Evolutionary conservation across 805 yeast genomes (phyloP).

Genomic region (Zygosaccharomyces bisporus): DNA sequence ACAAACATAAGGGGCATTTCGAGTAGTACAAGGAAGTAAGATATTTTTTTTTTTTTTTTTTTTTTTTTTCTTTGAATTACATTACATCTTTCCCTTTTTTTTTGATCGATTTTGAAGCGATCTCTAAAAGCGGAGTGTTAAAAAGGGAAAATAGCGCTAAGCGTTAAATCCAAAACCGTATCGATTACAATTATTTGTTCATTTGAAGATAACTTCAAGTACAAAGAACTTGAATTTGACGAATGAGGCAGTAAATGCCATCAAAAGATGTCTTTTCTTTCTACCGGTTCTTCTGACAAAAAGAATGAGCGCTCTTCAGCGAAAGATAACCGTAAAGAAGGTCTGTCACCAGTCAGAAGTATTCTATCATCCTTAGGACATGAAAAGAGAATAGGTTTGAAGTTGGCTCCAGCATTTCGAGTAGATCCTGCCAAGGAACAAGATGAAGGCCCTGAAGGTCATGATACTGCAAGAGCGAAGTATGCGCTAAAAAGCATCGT

Average conservation of each 20-base stretch:
- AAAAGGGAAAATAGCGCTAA: background rate
- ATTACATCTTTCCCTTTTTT: background rate
- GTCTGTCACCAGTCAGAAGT: background rate
- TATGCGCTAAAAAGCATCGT: conserved; percentile 52
- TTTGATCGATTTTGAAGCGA: background rate
- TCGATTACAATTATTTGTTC: background rate
- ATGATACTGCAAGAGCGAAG: conserved; percentile 36
- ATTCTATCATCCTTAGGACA: background rate
- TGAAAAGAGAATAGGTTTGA: background rate
- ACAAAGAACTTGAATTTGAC: background rate
- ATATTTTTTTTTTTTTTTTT: too few species aligned
- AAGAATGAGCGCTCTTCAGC: background rate
- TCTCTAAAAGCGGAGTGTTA: background rate
- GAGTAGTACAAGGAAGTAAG: too few species aligned
- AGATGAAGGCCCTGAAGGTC: conserved; percentile 23
- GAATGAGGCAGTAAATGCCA: background rate
- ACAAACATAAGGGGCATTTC: too few species aligned
- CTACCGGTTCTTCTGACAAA: background rate
- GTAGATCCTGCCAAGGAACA: conserved; percentile 11
- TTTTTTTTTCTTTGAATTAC: background rate
- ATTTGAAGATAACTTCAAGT: background rate
- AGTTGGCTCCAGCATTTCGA: background rate
- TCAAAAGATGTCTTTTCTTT: background rate
- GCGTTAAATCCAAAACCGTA: background rate
- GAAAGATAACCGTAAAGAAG: background rate